Conservation (phyloP, 768 basidiomycete species). For the Lactifluus echinatus region DNA sequence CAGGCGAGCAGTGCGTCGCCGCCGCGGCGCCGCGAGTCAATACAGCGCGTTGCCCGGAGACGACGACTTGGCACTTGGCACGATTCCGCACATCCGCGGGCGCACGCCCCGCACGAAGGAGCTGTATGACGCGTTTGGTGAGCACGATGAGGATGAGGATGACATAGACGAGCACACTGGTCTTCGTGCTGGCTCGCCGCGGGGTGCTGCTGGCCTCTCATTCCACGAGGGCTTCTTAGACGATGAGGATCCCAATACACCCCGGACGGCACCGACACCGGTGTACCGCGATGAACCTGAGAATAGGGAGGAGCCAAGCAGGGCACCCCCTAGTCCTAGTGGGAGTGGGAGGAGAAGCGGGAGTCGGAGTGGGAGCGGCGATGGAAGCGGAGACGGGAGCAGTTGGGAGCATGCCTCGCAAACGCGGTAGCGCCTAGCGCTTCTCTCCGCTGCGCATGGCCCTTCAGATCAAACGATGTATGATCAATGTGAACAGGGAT, state of each 20-base stretch:
- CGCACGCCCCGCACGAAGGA: conserved; percentile 54
- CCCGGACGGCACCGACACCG: conserved; percentile 20
- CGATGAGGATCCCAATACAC: conserved; percentile 51
- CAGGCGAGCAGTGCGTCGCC: conserved; percentile 43
- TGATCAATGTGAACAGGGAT: not conserved
- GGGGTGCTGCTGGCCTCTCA: conserved; percentile 29
- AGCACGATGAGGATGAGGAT: conserved; percentile 73
- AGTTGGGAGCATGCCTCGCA: conserved; percentile 68
- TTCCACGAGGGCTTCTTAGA: conserved; percentile 80
- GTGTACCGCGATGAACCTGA: conserved; percentile 50
- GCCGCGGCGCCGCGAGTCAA: conserved; percentile 31
- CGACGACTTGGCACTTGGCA: conserved; percentile 72
- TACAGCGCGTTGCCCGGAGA: conserved; percentile 61
- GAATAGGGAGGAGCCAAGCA: conserved; percentile 10
- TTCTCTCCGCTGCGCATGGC: not conserved
- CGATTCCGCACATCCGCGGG: conserved; percentile 38
- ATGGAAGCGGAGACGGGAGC: no score
- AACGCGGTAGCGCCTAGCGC: conserved; percentile 26
- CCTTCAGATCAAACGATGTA: not conserved
- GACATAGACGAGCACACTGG: conserved; percentile 67
- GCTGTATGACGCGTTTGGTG: conserved; percentile 94
- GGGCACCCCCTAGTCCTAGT: conserved; percentile 7
- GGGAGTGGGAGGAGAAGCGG: conserved; percentile 27
- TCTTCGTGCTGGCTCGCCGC: conserved; percentile 36
- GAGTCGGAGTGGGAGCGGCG: conserved; percentile 44